A percentile compares a stretch with the other conserved stretches of the same genome.
Evolutionary conservation across 257 asterid species (phyloP).

Genomic region (Jacaranda mimosifolia): DNA sequence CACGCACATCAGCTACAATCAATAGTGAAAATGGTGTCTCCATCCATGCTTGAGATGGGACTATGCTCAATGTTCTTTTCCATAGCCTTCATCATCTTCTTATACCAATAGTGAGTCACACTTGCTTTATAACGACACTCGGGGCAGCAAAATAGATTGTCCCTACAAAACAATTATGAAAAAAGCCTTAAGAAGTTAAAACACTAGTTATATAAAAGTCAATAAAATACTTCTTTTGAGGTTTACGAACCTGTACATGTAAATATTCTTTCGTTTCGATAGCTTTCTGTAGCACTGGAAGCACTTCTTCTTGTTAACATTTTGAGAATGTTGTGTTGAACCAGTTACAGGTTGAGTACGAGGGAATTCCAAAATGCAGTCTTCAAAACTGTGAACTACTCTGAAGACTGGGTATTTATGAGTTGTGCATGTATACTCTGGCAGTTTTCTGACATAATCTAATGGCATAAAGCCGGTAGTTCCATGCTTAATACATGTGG

Average conservation of each 20-base stretch:
- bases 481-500: conserved; percentile 48
- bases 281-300: conserved; percentile 28
- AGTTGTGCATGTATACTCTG: conserved; percentile 32
- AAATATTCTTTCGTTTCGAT: not conserved
- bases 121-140: conserved; percentile 41
- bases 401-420: not conserved
- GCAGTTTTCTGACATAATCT: conserved; percentile 32
- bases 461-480: conserved; percentile 28
- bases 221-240: too few relatives aligned
- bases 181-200: not conserved
- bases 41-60: not conserved
- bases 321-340: not conserved
- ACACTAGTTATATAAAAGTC: not conserved
- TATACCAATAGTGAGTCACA: conserved; percentile 6
- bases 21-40: conserved; percentile 2
- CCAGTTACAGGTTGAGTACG: not conserved
- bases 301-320: conserved; percentile 28
- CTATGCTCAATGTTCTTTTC: not conserved
- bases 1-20: not conserved
- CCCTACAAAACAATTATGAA: conserved; percentile 30
- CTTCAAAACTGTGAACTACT: conserved; percentile 38
- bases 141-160: conserved; percentile 37
- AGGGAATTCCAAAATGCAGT: conserved; percentile 47
- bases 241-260: conserved; percentile 40
- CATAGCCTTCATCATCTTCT: conserved; percentile 31